Evolutionary conservation across 1,284 basidiomycete species (phyloP).

Genomic region (Heterobasidion parviporum): DNA sequence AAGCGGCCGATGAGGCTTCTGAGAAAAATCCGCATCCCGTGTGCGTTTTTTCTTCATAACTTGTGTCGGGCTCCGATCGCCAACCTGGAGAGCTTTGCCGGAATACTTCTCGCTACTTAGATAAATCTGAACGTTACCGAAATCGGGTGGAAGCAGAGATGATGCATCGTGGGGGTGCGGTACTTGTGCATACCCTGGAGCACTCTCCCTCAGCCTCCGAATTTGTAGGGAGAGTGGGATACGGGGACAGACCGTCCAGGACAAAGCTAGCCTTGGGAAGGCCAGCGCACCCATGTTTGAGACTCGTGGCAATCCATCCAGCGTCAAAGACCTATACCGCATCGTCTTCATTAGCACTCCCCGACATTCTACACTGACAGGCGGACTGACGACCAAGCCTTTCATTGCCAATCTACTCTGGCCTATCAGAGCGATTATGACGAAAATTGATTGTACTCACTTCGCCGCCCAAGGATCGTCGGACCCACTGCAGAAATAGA

Average conservation of each 20-base stretch:
- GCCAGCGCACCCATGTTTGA: conserved; percentile 4
- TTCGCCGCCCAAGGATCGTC: conserved; percentile 8
- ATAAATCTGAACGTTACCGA: too few relatives aligned
- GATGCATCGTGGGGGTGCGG: background rate
- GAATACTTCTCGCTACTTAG: too few relatives aligned
- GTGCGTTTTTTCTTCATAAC: too few relatives aligned
- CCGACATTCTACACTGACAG: background rate
- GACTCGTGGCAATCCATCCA: conserved; percentile 5
- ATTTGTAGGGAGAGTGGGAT: too few relatives aligned
- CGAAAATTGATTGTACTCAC: background rate
- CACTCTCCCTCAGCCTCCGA: background rate
- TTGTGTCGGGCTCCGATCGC: too few relatives aligned
- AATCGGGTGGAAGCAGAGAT: too few relatives aligned
- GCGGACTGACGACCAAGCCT: conserved; percentile 5
- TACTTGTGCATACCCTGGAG: too few relatives aligned
- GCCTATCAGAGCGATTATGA: background rate
- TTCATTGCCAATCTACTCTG: conserved; percentile 3
- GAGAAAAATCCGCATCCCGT: too few relatives aligned
- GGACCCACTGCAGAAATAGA: conserved; percentile 7
- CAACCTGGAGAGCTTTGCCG: too few relatives aligned
- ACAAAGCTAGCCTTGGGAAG: conserved; percentile 4
- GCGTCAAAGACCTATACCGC: conserved; percentile 8
- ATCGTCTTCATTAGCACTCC: too few relatives aligned
- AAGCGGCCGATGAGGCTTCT: too few relatives aligned
- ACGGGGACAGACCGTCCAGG: conserved; percentile 4